phyloP scores from a whole-genome alignment of 2,329 filamentous ascomycete genomes.

The Exutisphaerella laricina region DNA sequence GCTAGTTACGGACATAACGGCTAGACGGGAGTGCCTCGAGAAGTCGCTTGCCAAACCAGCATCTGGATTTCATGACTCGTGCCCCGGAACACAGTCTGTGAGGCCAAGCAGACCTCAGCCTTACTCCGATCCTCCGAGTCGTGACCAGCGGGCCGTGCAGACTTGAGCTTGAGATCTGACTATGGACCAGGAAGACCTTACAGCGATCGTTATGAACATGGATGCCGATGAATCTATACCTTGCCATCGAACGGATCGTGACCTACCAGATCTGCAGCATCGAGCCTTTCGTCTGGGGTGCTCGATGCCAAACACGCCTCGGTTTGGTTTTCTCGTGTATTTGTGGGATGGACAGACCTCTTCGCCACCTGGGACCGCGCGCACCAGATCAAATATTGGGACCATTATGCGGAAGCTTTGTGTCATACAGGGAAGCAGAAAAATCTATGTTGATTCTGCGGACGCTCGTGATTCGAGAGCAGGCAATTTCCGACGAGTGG shows the following conservation, averaged over 20 bases:
- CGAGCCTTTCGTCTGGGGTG: not conserved
- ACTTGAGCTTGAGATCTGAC: not conserved
- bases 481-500: slow-evolving; percentile 1
- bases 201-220: not conserved
- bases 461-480: no score
- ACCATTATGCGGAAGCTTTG: not conserved
- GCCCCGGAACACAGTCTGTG: no score
- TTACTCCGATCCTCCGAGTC: no score
- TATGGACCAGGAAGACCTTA: not conserved
- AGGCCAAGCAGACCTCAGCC: slow-evolving; percentile 1
- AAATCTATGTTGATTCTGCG: no score
- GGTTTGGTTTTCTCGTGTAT: not conserved
- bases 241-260: not conserved
- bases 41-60: not conserved
- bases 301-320: not conserved
- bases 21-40: no score
- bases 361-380: not conserved
- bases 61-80: no score
- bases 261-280: not conserved
- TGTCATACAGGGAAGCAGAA: slow-evolving; percentile 1
- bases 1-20: no score
- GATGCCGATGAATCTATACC: not conserved
- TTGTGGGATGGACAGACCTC: not conserved
- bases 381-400: not conserved
- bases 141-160: no score